Evolutionary conservation across 805 yeast species (phyloP).

Genomic region (Candida andamanensis): DNA sequence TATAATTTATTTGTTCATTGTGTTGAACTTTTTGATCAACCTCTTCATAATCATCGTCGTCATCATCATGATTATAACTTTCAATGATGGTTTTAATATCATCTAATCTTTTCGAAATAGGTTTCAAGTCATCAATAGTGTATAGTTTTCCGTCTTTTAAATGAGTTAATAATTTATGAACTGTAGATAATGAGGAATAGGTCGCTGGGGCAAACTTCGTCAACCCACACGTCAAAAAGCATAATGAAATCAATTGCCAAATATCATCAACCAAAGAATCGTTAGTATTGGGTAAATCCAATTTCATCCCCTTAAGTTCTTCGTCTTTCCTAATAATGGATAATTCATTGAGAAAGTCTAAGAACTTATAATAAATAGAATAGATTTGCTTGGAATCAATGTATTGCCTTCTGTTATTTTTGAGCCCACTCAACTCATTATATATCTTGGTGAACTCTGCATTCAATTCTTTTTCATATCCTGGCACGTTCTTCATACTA

Average conservation of each 20-base stretch:
- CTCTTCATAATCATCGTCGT: constrained; percentile 10
- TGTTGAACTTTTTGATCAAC: constrained; percentile 9
- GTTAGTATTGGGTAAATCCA: constrained; percentile 45
- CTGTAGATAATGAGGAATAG: constrained; percentile 83
- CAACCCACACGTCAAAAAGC: constrained; percentile 88
- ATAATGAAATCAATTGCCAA: constrained; percentile 79
- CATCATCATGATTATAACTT: constrained; percentile 25
- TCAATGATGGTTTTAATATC: constrained; percentile 66
- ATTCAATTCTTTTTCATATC: constrained; percentile 29
- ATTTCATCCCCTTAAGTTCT: constrained; percentile 33
- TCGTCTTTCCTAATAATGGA: constrained; percentile 48
- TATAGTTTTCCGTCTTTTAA: constrained; percentile 75
- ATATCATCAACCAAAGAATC: constrained; percentile 82
- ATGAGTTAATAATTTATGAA: constrained; percentile 78
- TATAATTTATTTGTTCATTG: constrained; percentile 54
- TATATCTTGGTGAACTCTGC: constrained; percentile 24
- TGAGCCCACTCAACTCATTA: constrained; percentile 30
- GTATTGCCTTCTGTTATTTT: constrained; percentile 60
- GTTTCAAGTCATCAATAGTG: constrained; percentile 77
- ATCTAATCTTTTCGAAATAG: constrained; percentile 65
- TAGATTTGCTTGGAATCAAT: constrained; percentile 67
- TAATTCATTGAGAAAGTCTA: constrained; percentile 49
- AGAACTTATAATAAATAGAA: constrained; percentile 52
- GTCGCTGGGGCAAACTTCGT: constrained; percentile 91
- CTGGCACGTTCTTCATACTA: constrained; percentile 24